These are phyloP conservation scores for Emergomyces africanus DNA, from an alignment of 2,329 filamentous ascomycete species.

Conservation along the genomic window DNA sequence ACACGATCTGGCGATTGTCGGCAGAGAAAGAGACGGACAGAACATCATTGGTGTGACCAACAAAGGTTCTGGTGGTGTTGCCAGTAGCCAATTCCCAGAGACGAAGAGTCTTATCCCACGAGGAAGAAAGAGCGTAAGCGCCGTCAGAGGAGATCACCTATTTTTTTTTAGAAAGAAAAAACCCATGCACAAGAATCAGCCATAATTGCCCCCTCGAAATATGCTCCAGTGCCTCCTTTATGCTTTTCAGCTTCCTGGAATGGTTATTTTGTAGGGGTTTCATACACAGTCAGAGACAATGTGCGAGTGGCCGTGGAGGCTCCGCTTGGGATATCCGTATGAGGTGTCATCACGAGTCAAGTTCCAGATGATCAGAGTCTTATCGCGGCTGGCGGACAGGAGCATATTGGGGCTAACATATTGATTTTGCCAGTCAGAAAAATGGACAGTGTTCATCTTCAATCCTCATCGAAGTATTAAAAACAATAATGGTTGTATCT, in stretches of 20 bases:
- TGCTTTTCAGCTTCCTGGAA: constrained; percentile 13
- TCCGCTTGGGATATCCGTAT: constrained; percentile 99
- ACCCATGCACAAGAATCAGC: constrained; percentile 10
- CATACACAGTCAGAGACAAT: constrained; percentile 99
- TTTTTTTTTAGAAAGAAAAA: constrained; percentile 14
- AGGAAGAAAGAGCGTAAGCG: constrained; percentile 96
- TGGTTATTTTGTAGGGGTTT: constrained; percentile 22
- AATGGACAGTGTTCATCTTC: constrained; percentile 1
- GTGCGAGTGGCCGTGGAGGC: constrained; percentile 97
- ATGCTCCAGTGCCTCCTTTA: constrained; percentile 10
- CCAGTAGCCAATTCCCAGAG: constrained; percentile 98
- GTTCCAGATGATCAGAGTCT: constrained; percentile 99
- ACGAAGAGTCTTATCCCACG: constrained; percentile 99
- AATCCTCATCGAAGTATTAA: background rate
- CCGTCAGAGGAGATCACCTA: constrained; percentile 99
- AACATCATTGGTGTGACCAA: constrained; percentile 98
- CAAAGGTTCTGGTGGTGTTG: constrained; percentile 94
- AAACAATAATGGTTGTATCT: constrained; percentile 23
- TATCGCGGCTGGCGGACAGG: constrained; percentile 92
- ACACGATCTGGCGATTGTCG: constrained; percentile 99
- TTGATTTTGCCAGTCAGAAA: background rate
- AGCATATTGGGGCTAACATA: constrained; percentile 87
- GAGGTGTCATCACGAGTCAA: constrained; percentile 95
- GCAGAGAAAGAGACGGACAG: constrained; percentile 99
- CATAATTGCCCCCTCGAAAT: background rate